Evolutionary conservation across 1,284 basidiomycete species (phyloP).

Genomic region (Apiotrichum brassicae): DNA sequence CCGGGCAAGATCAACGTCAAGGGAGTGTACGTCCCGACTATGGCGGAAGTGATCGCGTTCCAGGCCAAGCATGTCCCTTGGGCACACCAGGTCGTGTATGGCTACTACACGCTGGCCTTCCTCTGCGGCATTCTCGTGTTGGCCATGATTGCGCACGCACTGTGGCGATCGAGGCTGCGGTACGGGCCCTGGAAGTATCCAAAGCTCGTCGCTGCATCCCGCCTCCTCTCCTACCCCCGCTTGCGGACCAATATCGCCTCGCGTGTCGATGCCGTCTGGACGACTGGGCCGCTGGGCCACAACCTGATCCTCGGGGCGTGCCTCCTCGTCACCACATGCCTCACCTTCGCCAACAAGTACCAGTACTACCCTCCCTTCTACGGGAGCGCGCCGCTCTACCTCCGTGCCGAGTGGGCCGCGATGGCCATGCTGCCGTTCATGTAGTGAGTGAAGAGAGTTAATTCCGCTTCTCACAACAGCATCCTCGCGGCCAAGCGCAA

Average conservation of each 20-base stretch:
- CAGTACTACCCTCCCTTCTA: slow-evolving; percentile 15
- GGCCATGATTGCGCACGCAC: background rate
- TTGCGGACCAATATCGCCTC: background rate
- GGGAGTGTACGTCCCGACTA: slow-evolving; percentile 2
- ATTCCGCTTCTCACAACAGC: background rate
- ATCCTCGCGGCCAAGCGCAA: slow-evolving; percentile 49
- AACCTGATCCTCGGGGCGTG: slow-evolving; percentile 5
- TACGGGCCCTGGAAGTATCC: background rate
- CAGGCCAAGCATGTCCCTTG: background rate
- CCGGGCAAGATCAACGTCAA: background rate
- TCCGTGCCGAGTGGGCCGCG: slow-evolving; percentile 14
- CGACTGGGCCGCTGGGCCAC: slow-evolving; percentile 6
- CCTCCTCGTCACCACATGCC: background rate
- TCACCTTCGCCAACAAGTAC: slow-evolving; percentile 11
- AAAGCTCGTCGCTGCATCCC: background rate
- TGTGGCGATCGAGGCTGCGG: background rate
- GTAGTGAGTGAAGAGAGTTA: slow-evolving; percentile 3
- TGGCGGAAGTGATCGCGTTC: background rate
- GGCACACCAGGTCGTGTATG: slow-evolving; percentile 2
- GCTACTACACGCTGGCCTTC: slow-evolving; percentile 2
- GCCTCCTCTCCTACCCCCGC: background rate
- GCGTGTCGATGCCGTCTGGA: slow-evolving; percentile 4
- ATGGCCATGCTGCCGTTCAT: slow-evolving; percentile 15
- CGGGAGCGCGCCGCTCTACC: slow-evolving; percentile 10
- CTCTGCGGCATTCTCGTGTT: background rate